Base-by-base conservation (phyloP, 2,329 filamentous ascomycete genomes). In the Colletotrichum sp. region DNA sequence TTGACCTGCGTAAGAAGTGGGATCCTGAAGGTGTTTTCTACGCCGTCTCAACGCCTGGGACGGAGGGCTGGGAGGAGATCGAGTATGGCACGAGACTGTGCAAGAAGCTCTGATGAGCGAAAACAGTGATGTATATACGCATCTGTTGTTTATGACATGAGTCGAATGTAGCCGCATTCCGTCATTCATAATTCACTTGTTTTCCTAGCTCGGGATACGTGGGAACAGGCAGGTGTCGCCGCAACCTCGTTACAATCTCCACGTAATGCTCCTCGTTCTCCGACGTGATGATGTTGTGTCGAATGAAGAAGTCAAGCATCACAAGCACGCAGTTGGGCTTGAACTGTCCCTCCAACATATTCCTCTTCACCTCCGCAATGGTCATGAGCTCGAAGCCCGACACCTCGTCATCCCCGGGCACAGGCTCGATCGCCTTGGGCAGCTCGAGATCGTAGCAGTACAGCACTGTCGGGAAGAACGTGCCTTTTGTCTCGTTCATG, bases 241-340 rank as follows among this genome's bases (percentile, higher is more conserved):
- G 84, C 77, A 90, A 77, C 39, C 88, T 82, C 69, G 81, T 82
- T 59, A 84, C 84, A 76, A 98, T 94, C 82, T 95, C 93, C 63
- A 94, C 86, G 81, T 93, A 97, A 78, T 94, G 90, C 69, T 86
- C 86, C 85, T 98, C 95, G 72, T 92, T 93, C 81, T 95, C 94
- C 1, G 90, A 84, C 2, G 92, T 96, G 75, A 98, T 81, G 66
- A 95, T 87, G 0, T 94, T 94, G 83, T 96, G 95, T 28, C 95
- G 86, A 61, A 98, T 86, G 79, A 98, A 91, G 83, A 98, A 98
- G 80, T 98, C 95, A 64, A 97, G 88, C 86, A 96, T 87, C 64
- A 96, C 93, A 34, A 94, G 82, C 30, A 94, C 93, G 79, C 95
- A 95, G 80, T 98, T 97, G 0, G 95, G 93, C 87, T 98, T 98